Evolutionary conservation across 805 yeast genomes (phyloP).

Genomic region (Schwanniomyces polymorphus): DNA sequence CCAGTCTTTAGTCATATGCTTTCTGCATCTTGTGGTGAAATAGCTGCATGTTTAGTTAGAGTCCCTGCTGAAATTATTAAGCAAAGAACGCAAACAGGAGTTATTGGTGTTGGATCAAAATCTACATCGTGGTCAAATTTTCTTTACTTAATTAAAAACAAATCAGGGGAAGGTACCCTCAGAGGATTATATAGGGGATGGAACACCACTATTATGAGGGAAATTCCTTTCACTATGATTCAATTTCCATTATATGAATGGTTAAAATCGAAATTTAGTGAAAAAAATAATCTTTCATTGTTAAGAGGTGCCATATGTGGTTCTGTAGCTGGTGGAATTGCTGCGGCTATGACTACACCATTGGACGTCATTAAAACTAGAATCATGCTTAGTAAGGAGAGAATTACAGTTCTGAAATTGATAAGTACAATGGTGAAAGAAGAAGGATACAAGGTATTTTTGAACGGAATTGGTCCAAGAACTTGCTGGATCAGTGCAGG

Average conservation of each 20-base stretch:
- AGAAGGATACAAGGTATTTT: constrained; percentile 74
- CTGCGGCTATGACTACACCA: constrained; percentile 82
- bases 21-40: constrained; percentile 86
- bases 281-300: constrained; percentile 50
- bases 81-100: constrained; percentile 78
- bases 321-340: constrained; percentile 77
- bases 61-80: constrained; percentile 97
- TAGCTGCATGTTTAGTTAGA: constrained; percentile 89
- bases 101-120: constrained; percentile 28
- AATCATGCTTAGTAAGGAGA: constrained; percentile 68
- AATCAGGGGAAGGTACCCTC: constrained; percentile 74
- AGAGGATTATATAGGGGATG: constrained; percentile 90
- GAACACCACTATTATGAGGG: constrained; percentile 89
- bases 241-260: constrained; percentile 94
- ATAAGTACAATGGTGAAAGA: constrained; percentile 56
- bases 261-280: constrained; percentile 52
- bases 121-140: constrained; percentile 72
- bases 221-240: constrained; percentile 93
- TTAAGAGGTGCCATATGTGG: constrained; percentile 84
- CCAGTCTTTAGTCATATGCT: constrained; percentile 68
- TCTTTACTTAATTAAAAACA: constrained; percentile 56
- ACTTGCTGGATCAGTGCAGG: constrained; percentile 98
- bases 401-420: constrained; percentile 47
- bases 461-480: constrained; percentile 89
- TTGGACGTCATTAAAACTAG: constrained; percentile 79